A percentile compares a stretch with the other conserved stretches of the same genome.
phyloP scores from a whole-genome alignment of 345 rosid genomes.

The Populus alba region DNA sequence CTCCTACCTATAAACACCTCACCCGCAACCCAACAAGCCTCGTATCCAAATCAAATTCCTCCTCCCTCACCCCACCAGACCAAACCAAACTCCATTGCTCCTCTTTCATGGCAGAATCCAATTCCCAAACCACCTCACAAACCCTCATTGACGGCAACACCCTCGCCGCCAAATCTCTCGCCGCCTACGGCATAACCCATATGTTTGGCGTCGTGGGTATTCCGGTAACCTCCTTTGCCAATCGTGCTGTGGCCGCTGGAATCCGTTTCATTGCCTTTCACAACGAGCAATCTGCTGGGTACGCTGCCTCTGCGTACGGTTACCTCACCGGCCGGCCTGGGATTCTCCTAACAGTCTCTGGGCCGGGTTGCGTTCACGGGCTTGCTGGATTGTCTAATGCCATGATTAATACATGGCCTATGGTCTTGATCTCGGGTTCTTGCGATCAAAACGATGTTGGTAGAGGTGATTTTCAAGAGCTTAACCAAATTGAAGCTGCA shows the following conservation, averaged over 20 bases:
- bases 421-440: constrained; percentile 94
- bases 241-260: constrained; percentile 69
- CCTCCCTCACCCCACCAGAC: too few species aligned
- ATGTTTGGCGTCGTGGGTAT: constrained; percentile 98
- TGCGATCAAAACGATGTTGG: constrained; percentile 79
- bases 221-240: constrained; percentile 91
- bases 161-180: constrained; percentile 62
- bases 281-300: constrained; percentile 98
- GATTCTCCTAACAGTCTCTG: constrained; percentile 82
- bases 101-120: constrained; percentile 31
- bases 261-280: constrained; percentile 92
- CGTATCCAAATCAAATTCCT: too few species aligned
- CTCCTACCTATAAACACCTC: too few species aligned
- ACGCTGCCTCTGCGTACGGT: constrained; percentile 95
- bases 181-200: constrained; percentile 71
- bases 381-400: constrained; percentile 91
- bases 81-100: too few species aligned
- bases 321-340: constrained; percentile 88
- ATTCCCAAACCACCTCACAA: constrained; percentile 2
- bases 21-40: too few species aligned
- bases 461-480: constrained; percentile 92
- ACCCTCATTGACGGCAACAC: constrained; percentile 60
- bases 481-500: constrained; percentile 85
- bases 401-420: constrained; percentile 83
- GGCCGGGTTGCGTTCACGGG: constrained; percentile 97